These are phyloP conservation scores for Corylus avellana DNA, from an alignment of 306 rosid genomes.

Conservation along the genomic window DNA sequence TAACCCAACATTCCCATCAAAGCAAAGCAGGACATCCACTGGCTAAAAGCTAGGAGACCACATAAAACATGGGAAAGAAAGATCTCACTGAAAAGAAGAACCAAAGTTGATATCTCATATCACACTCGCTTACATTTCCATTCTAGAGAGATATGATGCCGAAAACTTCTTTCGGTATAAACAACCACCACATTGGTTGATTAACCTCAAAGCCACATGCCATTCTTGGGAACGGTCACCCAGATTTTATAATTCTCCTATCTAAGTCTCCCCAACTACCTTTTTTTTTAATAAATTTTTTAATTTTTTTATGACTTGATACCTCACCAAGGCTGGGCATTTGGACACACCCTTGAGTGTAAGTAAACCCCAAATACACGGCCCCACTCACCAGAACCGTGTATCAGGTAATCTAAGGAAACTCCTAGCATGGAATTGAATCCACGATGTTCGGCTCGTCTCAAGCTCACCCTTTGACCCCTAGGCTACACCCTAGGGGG, in stretches of 20 bases:
- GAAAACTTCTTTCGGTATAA: background rate
- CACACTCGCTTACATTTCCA: background rate
- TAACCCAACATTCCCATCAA: background rate
- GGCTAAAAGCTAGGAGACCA: background rate
- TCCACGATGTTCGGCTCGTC: too few species aligned
- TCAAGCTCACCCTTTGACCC: too few species aligned
- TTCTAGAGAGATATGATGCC: background rate
- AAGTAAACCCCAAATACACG: too few species aligned
- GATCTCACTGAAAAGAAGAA: background rate
- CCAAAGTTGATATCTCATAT: background rate
- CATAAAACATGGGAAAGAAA: background rate
- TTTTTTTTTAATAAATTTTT: too few species aligned
- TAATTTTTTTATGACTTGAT: too few species aligned
- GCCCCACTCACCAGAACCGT: too few species aligned
- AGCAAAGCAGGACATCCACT: background rate
- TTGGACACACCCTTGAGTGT: too few species aligned
- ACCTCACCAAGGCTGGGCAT: too few species aligned
- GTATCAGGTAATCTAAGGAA: too few species aligned
- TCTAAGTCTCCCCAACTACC: background rate
- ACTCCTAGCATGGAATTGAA: too few species aligned
- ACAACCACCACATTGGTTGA: background rate
- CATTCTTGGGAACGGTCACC: background rate
- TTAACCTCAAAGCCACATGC: background rate
- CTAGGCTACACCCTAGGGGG: too few species aligned
- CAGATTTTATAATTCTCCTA: background rate